phyloP scores from a whole-genome alignment of 1,284 basidiomycete genomes.

The Retiboletus flavoniger region DNA sequence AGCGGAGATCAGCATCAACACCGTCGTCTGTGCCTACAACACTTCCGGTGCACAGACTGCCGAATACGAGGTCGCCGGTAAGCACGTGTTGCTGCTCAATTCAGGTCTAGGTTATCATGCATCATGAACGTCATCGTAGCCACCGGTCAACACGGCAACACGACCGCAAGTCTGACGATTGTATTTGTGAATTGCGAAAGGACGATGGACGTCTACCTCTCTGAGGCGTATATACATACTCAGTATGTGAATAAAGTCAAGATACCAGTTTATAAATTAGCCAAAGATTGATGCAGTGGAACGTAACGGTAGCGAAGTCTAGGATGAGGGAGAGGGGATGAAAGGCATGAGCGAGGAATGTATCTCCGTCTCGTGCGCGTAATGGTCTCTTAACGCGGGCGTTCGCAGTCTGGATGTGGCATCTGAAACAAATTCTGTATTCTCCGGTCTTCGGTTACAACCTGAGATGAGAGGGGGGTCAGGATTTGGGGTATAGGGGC shows the following conservation, averaged over 20 bases:
- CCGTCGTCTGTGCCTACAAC: not conserved
- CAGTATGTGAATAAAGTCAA: constrained; percentile 14
- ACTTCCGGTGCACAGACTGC: not conserved
- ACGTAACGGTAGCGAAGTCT: constrained; percentile 19
- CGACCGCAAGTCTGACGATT: constrained; percentile 19
- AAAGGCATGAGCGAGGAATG: constrained; percentile 1
- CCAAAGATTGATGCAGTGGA: constrained; percentile 8
- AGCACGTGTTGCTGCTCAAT: constrained; percentile 5
- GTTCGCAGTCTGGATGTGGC: constrained; percentile 30
- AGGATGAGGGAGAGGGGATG: constrained; percentile 7
- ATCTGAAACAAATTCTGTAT: constrained; percentile 36
- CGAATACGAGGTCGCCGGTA: constrained; percentile 8
- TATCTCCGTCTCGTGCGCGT: constrained; percentile 1
- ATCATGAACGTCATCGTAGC: constrained; percentile 9
- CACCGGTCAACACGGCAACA: constrained; percentile 20
- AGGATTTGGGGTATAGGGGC: constrained; percentile 15
- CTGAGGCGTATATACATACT: constrained; percentile 13
- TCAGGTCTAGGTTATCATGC: not conserved
- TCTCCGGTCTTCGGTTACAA: constrained; percentile 33
- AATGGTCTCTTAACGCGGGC: constrained; percentile 16
- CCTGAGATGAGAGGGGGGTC: constrained; percentile 11
- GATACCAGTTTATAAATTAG: constrained; percentile 22
- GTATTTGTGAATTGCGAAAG: constrained; percentile 1
- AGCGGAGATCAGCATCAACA: not conserved
- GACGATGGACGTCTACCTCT: constrained; percentile 5